Conservation (phyloP, 495 filamentous ascomycete genomes). For the Aspergillus kassunensis region DNA sequence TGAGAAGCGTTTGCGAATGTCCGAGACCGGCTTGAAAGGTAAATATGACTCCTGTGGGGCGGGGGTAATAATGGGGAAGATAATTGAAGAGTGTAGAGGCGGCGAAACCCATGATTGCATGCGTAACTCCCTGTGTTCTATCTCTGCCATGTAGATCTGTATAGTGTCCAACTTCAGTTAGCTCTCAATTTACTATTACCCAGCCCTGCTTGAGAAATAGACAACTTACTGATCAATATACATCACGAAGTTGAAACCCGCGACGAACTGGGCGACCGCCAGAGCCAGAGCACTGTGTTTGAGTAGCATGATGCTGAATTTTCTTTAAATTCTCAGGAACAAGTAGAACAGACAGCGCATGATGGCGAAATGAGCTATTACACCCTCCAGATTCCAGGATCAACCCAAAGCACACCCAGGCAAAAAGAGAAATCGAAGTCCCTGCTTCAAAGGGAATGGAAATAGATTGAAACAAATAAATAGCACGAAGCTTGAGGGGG, state of each 20-base stretch:
- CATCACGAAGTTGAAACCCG: conserved; percentile 33
- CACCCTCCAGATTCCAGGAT: background rate
- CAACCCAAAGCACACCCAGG: background rate
- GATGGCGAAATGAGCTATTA: background rate
- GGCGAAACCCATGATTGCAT: conserved; percentile 69
- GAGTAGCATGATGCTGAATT: conserved; percentile 23
- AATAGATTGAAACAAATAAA: background rate
- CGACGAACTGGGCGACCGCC: conserved; percentile 29
- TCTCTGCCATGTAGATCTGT: conserved; percentile 23
- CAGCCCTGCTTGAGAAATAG: background rate
- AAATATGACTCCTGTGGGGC: conserved; percentile 43
- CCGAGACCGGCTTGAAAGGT: conserved; percentile 58
- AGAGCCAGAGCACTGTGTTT: conserved; percentile 29
- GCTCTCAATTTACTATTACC: background rate
- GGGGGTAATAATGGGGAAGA: no score
- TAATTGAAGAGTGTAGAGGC: conserved; percentile 57
- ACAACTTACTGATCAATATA: conserved; percentile 40
- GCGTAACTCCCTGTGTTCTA: conserved; percentile 33
- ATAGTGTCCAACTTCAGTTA: conserved; percentile 32
- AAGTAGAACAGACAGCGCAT: background rate
- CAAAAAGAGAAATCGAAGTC: background rate
- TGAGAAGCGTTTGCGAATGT: conserved; percentile 54
- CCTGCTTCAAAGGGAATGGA: background rate
- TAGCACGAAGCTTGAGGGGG: background rate
- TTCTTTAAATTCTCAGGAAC: background rate